Conservation (phyloP, 2,329 filamentous ascomycete genomes). For the Mycosphaerella sp. region DNA sequence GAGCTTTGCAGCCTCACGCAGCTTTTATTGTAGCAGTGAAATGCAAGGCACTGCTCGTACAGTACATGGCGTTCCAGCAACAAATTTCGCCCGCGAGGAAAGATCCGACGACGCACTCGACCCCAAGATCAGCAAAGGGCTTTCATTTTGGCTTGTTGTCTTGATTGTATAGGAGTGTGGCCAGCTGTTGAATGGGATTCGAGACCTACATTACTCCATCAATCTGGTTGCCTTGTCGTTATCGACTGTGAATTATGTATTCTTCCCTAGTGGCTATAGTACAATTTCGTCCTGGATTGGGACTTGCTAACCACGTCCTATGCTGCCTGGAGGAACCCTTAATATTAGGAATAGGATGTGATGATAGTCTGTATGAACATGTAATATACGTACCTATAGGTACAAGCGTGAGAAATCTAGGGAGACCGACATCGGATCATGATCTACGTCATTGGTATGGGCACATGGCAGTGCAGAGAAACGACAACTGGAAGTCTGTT, state of each 20-base stretch:
- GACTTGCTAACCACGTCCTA: no score
- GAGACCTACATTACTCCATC: slow-evolving; percentile 39
- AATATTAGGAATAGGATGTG: no score
- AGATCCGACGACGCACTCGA: slow-evolving; percentile 55
- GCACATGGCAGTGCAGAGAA: neutral
- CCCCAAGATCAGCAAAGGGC: slow-evolving; percentile 46
- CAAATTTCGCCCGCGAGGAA: slow-evolving; percentile 35
- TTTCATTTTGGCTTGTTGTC: slow-evolving; percentile 42
- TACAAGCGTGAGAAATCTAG: no score
- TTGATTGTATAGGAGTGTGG: slow-evolving; percentile 15
- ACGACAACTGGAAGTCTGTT: neutral
- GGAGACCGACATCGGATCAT: no score
- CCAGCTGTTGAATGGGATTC: slow-evolving; percentile 47
- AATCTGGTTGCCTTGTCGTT: slow-evolving; percentile 29
- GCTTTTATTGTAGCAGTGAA: no score
- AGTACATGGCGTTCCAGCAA: slow-evolving; percentile 16
- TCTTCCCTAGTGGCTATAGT: slow-evolving; percentile 29
- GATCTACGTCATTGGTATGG: neutral
- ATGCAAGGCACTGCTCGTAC: no score
- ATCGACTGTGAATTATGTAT: slow-evolving; percentile 20
- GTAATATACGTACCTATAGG: no score
- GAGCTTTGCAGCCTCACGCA: no score
- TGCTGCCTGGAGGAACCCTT: no score
- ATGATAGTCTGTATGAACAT: no score
- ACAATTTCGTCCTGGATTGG: slow-evolving; percentile 18